Percentiles rank a stretch among this genome's conserved stretches.
Conservation (phyloP, 768 basidiomycete species). For the Tulasnella sp. region DNA sequence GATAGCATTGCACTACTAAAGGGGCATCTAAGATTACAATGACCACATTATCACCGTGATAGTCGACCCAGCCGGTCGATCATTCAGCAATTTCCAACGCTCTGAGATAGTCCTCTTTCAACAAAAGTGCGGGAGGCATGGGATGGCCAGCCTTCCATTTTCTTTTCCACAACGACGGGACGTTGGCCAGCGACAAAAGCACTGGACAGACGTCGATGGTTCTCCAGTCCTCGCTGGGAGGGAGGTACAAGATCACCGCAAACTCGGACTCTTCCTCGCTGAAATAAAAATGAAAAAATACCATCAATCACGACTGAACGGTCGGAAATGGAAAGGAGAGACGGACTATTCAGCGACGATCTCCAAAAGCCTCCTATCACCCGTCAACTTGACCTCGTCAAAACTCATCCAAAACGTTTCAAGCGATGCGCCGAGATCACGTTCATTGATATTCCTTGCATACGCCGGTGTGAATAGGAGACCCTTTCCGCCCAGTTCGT, state of each 20-base stretch:
- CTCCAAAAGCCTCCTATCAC: not conserved
- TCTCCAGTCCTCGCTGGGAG: not conserved
- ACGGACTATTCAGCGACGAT: slow-evolving; percentile 5
- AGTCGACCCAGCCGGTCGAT: too few relatives aligned
- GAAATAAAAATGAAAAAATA: not conserved
- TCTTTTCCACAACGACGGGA: not conserved
- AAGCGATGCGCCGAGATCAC: slow-evolving; percentile 6
- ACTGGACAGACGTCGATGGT: slow-evolving; percentile 14
- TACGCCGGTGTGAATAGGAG: slow-evolving; percentile 4
- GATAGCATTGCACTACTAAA: too few relatives aligned
- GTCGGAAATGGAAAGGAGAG: not conserved
- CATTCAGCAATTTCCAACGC: not conserved
- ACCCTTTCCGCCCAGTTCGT: slow-evolving; percentile 12
- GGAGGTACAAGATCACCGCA: slow-evolving; percentile 1
- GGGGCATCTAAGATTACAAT: too few relatives aligned
- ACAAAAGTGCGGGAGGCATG: not conserved
- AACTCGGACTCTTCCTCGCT: slow-evolving; percentile 12
- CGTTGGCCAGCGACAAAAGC: not conserved
- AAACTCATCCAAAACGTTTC: slow-evolving; percentile 16
- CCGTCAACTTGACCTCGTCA: slow-evolving; percentile 2
- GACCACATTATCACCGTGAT: too few relatives aligned
- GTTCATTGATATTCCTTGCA: slow-evolving; percentile 11
- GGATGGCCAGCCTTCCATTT: slow-evolving; percentile 14
- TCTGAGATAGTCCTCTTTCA: slow-evolving; percentile 1
- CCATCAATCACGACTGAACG: not conserved